Evolutionary conservation across 2,329 filamentous ascomycete species (phyloP).

Genomic region (Microsporum ferrugineum): DNA sequence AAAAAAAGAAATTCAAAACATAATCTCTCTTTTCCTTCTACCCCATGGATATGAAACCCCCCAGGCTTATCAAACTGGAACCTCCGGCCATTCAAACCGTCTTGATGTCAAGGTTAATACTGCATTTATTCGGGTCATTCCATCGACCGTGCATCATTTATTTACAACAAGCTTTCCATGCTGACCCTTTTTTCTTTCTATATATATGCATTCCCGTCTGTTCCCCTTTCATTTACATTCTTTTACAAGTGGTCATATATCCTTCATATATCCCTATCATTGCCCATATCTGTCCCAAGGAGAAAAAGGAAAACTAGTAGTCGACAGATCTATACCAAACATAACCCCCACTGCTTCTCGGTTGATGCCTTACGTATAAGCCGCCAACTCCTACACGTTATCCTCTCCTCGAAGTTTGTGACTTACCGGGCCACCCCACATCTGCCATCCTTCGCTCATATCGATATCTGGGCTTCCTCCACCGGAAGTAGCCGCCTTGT

Average conservation of each 20-base stretch:
- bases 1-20: neutral
- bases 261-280: neutral
- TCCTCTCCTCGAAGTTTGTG: neutral
- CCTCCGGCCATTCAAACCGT: neutral
- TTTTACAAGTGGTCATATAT: neutral
- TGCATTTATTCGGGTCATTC: neutral
- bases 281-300: no score
- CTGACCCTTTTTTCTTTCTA: neutral
- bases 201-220: neutral
- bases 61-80: neutral
- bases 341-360: neutral
- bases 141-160: neutral
- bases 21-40: neutral
- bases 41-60: neutral
- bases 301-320: neutral
- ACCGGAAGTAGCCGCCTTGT: slow-evolving; percentile 1
- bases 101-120: neutral
- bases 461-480: neutral
- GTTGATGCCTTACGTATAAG: neutral
- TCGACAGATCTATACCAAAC: neutral
- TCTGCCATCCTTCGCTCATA: neutral
- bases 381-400: neutral
- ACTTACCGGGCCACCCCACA: neutral
- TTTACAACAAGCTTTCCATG: neutral
- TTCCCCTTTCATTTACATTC: neutral